Conservation (phyloP, 2,329 filamentous ascomycete species). For the Sporothrix euskadiensis region DNA sequence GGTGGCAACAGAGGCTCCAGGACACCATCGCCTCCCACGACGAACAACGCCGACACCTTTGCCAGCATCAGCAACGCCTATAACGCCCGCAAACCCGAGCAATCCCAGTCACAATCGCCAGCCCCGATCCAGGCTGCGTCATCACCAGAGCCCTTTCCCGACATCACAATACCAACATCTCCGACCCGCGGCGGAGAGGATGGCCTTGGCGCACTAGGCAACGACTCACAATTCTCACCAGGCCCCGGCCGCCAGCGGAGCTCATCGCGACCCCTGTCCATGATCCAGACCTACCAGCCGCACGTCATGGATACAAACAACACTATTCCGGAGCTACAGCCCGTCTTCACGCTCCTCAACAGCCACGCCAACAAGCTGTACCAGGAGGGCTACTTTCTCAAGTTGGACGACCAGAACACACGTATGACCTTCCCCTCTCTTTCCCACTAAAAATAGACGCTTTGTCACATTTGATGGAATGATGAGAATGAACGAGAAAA, state of each 20-base stretch:
- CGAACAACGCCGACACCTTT: slow-evolving; percentile 32
- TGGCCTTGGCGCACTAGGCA: slow-evolving; percentile 40
- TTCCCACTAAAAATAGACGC: neutral
- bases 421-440: slow-evolving; percentile 58
- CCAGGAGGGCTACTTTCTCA: slow-evolving; percentile 96
- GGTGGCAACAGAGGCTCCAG: slow-evolving; percentile 47
- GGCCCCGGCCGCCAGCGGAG: slow-evolving; percentile 44
- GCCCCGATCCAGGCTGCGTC: slow-evolving; percentile 13
- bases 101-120: slow-evolving; percentile 3
- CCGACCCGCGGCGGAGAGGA: slow-evolving; percentile 43
- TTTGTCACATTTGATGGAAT: slow-evolving; percentile 23
- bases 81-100: slow-evolving; percentile 1
- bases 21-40: slow-evolving; percentile 37
- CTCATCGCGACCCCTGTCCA: slow-evolving; percentile 74
- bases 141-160: slow-evolving; percentile 30
- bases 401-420: slow-evolving; percentile 90
- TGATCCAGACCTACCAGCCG: slow-evolving; percentile 82
- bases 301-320: slow-evolving; percentile 84
- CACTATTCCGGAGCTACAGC: slow-evolving; percentile 87
- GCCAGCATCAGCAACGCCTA: slow-evolving; percentile 34
- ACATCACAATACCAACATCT: slow-evolving; percentile 33
- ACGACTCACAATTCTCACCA: slow-evolving; percentile 46
- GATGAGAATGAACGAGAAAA: neutral
- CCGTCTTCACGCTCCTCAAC: slow-evolving; percentile 91
- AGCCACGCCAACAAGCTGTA: slow-evolving; percentile 96